Evolutionary conservation across 495 filamentous ascomycete species (phyloP).

Genomic region (Tuber indicum): DNA sequence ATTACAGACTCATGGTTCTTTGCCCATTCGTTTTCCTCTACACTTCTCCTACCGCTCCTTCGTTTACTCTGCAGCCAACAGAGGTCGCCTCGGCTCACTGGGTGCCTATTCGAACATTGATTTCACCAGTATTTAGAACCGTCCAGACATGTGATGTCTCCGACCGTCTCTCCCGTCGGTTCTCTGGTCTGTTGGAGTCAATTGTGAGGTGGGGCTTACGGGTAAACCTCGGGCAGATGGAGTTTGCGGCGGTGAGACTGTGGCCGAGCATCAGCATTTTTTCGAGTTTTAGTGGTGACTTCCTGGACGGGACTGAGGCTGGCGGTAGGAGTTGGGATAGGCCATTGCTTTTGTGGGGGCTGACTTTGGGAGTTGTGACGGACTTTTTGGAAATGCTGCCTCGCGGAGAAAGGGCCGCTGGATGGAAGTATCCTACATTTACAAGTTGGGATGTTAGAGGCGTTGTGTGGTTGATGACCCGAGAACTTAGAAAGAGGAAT

Average conservation of each 20-base stretch:
- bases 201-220: conserved; percentile 51
- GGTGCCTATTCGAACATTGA: conserved; percentile 62
- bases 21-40: conserved; percentile 68
- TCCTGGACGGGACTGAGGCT: conserved; percentile 35
- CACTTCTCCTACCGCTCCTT: conserved; percentile 53
- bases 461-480: conserved; percentile 57
- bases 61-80: conserved; percentile 60
- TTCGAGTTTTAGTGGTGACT: conserved; percentile 39
- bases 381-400: conserved; percentile 69
- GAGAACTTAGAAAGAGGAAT: conserved; percentile 55
- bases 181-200: conserved; percentile 43
- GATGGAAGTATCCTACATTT: conserved; percentile 70
- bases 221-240: conserved; percentile 59
- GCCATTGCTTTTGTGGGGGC: conserved; percentile 66
- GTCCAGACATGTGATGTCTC: conserved; percentile 61
- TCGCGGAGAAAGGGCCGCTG: conserved; percentile 45
- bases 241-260: conserved; percentile 63
- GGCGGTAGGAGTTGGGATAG: conserved; percentile 42
- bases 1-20: conserved; percentile 63
- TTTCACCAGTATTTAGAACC: conserved; percentile 58
- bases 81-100: conserved; percentile 73
- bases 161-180: conserved; percentile 54
- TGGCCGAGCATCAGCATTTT: conserved; percentile 31
- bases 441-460: conserved; percentile 58
- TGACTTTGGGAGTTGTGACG: conserved; percentile 64